Evolutionary conservation across 495 filamentous ascomycete genomes (phyloP).

Genomic region (Astrothelium macrocarpum): DNA sequence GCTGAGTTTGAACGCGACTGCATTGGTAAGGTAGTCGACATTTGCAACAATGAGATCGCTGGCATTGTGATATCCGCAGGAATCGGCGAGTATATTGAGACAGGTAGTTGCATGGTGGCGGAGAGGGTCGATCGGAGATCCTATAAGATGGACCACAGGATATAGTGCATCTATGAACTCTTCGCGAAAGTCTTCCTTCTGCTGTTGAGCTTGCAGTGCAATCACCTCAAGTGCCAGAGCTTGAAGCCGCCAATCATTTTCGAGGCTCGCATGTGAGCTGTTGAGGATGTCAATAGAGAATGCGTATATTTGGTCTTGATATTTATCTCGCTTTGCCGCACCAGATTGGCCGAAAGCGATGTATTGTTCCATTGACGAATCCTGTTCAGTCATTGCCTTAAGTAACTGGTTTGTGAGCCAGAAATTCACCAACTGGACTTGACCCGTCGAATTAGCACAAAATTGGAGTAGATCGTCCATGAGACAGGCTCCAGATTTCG

Average conservation of each 20-base stretch:
- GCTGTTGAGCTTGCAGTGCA: slow-evolving; percentile 33
- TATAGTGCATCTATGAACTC: slow-evolving; percentile 91
- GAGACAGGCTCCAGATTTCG: slow-evolving; percentile 15
- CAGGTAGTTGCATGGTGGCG: slow-evolving; percentile 76
- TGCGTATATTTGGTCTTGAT: slow-evolving; percentile 72
- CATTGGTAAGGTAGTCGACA: slow-evolving; percentile 93
- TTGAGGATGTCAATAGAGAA: slow-evolving; percentile 58
- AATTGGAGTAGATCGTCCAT: slow-evolving; percentile 22
- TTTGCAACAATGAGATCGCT: slow-evolving; percentile 81
- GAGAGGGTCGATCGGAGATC: slow-evolving; percentile 56
- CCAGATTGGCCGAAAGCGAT: slow-evolving; percentile 38
- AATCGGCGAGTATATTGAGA: slow-evolving; percentile 63
- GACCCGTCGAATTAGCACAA: slow-evolving; percentile 13
- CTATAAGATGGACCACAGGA: slow-evolving; percentile 77
- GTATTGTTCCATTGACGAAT: slow-evolving; percentile 55
- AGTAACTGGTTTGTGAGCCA: slow-evolving; percentile 76
- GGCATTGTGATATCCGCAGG: slow-evolving; percentile 66
- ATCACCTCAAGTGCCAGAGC: slow-evolving; percentile 31
- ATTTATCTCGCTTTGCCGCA: slow-evolving; percentile 39
- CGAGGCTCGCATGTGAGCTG: slow-evolving; percentile 37
- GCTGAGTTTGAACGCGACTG: slow-evolving; percentile 79
- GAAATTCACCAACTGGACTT: slow-evolving; percentile 50
- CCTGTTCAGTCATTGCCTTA: slow-evolving; percentile 31
- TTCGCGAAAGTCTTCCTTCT: slow-evolving; percentile 53
- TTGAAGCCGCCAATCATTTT: slow-evolving; percentile 54